These are phyloP conservation scores for Hypoxylon lenormandii DNA, from an alignment of 495 filamentous ascomycete species.

Conservation along the genomic window DNA sequence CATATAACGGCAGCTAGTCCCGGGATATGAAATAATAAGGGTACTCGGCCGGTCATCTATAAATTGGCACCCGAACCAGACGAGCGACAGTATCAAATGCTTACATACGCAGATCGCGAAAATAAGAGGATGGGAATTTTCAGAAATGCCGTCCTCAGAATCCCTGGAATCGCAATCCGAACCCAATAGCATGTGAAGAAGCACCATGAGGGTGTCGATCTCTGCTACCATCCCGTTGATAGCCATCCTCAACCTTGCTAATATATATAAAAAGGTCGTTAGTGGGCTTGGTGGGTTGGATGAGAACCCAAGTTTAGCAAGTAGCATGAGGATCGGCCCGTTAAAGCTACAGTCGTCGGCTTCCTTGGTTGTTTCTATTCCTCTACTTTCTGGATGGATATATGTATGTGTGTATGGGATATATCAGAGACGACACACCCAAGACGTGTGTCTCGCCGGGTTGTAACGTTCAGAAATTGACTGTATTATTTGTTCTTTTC, in stretches of 20 bases:
- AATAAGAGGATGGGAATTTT: slow-evolving; percentile 35
- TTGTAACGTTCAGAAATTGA: background rate
- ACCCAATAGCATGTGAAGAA: slow-evolving; percentile 23
- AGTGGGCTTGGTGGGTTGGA: slow-evolving; percentile 19
- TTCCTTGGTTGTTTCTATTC: background rate
- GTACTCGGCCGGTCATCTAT: slow-evolving; percentile 1
- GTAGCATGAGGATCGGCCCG: slow-evolving; percentile 46
- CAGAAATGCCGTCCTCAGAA: slow-evolving; percentile 41
- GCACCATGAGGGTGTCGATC: slow-evolving; percentile 32
- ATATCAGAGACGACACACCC: background rate
- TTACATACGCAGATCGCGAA: slow-evolving; percentile 30
- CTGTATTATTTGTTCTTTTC: background rate
- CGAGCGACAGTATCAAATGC: slow-evolving; percentile 28
- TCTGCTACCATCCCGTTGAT: slow-evolving; percentile 41
- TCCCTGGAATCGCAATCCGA: slow-evolving; percentile 28
- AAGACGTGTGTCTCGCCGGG: background rate
- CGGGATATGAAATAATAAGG: background rate
- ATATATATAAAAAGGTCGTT: slow-evolving; percentile 22
- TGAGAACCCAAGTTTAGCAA: slow-evolving; percentile 10
- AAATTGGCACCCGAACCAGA: slow-evolving; percentile 19
- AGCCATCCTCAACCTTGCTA: slow-evolving; percentile 18
- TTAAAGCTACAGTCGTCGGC: slow-evolving; percentile 19
- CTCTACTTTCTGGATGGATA: background rate
- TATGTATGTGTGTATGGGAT: background rate
- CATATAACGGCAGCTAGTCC: too few relatives aligned